phyloP scores from a whole-genome alignment of 352 stramenopile genomes.

The Phytophthora megakarya region DNA sequence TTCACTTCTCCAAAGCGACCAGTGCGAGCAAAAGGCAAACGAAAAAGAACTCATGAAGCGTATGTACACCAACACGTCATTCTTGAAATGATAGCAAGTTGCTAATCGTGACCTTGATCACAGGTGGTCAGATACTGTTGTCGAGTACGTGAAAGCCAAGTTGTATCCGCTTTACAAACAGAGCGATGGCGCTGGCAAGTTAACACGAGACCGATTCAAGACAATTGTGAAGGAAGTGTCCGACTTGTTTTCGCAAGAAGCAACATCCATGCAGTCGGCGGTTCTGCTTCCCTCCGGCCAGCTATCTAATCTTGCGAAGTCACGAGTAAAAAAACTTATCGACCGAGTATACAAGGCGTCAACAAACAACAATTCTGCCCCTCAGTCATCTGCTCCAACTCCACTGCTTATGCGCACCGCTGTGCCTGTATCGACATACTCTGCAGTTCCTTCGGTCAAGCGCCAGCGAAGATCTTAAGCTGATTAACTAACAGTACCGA shows the following conservation, averaged over 20 bases:
- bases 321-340: conserved; percentile 71
- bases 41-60: conserved; percentile 51
- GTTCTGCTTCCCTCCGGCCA: conserved; percentile 45
- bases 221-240: conserved; percentile 75
- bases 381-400: conserved; percentile 3
- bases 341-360: conserved; percentile 70
- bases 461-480: conserved; percentile 39
- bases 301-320: conserved; percentile 66
- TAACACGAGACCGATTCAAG: conserved; percentile 83
- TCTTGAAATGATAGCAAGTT: neutral
- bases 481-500: neutral
- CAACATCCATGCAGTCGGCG: conserved; percentile 61
- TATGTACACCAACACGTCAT: conserved; percentile 29
- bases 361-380: conserved; percentile 4
- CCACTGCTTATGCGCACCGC: conserved; percentile 23
- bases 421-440: conserved; percentile 42
- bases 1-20: conserved; percentile 50
- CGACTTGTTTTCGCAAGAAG: conserved; percentile 62
- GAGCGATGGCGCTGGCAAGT: conserved; percentile 41
- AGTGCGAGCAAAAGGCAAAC: conserved; percentile 36
- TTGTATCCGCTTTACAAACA: conserved; percentile 83
- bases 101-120: conserved; percentile 1
- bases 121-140: conserved; percentile 55
- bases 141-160: conserved; percentile 84
- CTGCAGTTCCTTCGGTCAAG: conserved; percentile 45